Percentiles rank a stretch among this genome's conserved stretches.
phyloP scores from a whole-genome alignment of 306 rosid species.

The Quercus gilva region DNA sequence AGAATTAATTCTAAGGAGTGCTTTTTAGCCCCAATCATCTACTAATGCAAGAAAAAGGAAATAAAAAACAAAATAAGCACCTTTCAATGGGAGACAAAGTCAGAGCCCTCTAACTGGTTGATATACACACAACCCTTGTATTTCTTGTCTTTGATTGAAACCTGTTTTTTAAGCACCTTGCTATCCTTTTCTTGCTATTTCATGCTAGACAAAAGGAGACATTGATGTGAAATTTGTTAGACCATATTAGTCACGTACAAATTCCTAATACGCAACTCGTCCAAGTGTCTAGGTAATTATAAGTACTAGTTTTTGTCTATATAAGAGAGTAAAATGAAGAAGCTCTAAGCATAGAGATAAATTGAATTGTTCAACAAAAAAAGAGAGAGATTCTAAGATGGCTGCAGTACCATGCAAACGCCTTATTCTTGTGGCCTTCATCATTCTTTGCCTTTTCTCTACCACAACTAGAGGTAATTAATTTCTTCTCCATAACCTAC shows the following conservation, averaged over 20 bases:
- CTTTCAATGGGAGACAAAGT: constrained; percentile 5
- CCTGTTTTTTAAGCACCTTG: background rate
- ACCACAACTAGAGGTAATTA: constrained; percentile 54
- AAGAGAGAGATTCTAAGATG: constrained; percentile 14
- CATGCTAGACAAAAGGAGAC: constrained; percentile 51
- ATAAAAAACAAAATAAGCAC: background rate
- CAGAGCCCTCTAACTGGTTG: background rate
- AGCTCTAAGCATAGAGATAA: background rate
- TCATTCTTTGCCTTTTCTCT: constrained; percentile 54
- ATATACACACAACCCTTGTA: background rate
- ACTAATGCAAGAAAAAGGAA: background rate
- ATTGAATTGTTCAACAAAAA: background rate
- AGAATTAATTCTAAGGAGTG: background rate
- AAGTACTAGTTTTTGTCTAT: constrained; percentile 26
- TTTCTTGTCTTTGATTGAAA: constrained; percentile 1
- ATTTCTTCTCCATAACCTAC: background rate
- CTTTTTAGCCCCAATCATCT: background rate
- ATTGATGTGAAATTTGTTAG: constrained; percentile 55
- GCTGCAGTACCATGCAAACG: constrained; percentile 39
- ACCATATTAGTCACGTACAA: constrained; percentile 35
- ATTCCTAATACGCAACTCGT: constrained; percentile 32
- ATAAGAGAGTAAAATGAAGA: constrained; percentile 26
- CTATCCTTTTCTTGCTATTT: constrained; percentile 27
- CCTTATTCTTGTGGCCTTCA: constrained; percentile 41
- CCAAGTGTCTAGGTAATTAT: constrained; percentile 9